These are phyloP conservation scores for Populus tremula DNA, from an alignment of 345 rosid genomes.

Conservation along the genomic window DNA sequence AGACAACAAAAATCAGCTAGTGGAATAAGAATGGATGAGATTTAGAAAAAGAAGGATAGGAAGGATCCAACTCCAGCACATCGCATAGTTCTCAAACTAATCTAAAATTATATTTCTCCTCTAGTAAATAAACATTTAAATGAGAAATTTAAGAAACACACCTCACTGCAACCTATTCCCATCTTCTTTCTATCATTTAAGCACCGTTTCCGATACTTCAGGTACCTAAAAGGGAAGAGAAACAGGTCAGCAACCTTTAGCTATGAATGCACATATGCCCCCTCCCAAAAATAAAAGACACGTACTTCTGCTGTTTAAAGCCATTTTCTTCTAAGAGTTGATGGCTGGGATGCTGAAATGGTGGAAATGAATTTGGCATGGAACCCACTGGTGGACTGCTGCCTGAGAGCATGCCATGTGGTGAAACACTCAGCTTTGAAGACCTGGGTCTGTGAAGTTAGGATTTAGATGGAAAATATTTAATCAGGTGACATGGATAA, in stretches of 20 bases:
- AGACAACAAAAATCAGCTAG: not conserved
- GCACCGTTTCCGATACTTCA: conserved; percentile 88
- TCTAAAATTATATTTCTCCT: not conserved
- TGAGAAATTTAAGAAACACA: conserved; percentile 23
- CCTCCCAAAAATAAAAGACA: conserved; percentile 8
- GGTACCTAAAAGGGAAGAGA: conserved; percentile 57
- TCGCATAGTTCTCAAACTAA: not conserved
- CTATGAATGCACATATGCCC: not conserved
- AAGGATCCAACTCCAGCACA: not conserved
- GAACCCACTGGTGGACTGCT: conserved; percentile 97
- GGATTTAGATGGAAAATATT: conserved; percentile 16
- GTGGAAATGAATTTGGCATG: conserved; percentile 88
- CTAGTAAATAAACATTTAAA: not conserved
- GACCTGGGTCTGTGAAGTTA: conserved; percentile 54
- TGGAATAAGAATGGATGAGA: not conserved
- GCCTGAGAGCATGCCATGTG: conserved; percentile 64
- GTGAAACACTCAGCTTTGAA: conserved; percentile 79
- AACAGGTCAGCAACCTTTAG: conserved; percentile 18
- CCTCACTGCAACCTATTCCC: conserved; percentile 97
- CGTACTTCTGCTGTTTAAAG: conserved; percentile 94
- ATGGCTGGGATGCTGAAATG: conserved; percentile 96
- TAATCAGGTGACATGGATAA: not conserved
- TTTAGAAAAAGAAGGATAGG: not conserved
- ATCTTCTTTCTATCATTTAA: conserved; percentile 84
- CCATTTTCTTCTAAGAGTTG: conserved; percentile 94